Conservation (phyloP, 140 eudicot species). For the Cichorium intybus region DNA sequence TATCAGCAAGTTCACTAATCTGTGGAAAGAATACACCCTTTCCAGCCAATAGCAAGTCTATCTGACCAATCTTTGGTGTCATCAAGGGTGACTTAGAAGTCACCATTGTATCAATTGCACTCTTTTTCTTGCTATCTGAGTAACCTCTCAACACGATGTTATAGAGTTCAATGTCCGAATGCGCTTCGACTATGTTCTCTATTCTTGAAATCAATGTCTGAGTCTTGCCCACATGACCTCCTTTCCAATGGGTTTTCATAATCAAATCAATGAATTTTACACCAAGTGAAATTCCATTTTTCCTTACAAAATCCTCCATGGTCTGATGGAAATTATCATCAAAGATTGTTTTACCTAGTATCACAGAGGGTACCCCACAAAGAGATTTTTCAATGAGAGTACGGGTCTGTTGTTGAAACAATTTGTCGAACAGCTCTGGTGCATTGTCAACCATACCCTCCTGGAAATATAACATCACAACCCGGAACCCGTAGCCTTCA, state of each 20-base stretch:
- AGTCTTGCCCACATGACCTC: constrained; percentile 29
- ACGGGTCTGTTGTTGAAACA: constrained; percentile 1
- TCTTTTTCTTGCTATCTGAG: constrained; percentile 30
- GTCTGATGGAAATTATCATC: constrained; percentile 30
- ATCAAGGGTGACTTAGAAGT: constrained; percentile 89
- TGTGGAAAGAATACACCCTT: constrained; percentile 83
- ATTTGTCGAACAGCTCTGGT: too few relatives aligned
- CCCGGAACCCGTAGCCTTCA: too few relatives aligned
- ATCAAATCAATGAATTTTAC: constrained; percentile 33
- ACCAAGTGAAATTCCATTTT: constrained; percentile 32
- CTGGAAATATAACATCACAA: too few relatives aligned
- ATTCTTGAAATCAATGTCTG: constrained; percentile 28
- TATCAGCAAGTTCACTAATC: constrained; percentile 95
- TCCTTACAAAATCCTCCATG: constrained; percentile 13
- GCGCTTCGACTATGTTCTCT: constrained; percentile 28
- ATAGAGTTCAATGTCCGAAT: constrained; percentile 36
- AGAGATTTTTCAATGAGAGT: constrained; percentile 34
- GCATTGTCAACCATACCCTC: too few relatives aligned
- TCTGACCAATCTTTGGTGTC: constrained; percentile 73
- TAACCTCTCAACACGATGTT: constrained; percentile 41
- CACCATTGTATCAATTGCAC: constrained; percentile 40
- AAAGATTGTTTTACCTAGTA: constrained; percentile 31
- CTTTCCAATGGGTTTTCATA: constrained; percentile 38
- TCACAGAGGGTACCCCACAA: constrained; percentile 40
- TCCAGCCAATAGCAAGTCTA: constrained; percentile 77